Evolutionary conservation across 1,139 yeast genomes (phyloP), one percentile per base, ranked within the genome.

Genomic region (Yamadazyma siamensis): DNA sequence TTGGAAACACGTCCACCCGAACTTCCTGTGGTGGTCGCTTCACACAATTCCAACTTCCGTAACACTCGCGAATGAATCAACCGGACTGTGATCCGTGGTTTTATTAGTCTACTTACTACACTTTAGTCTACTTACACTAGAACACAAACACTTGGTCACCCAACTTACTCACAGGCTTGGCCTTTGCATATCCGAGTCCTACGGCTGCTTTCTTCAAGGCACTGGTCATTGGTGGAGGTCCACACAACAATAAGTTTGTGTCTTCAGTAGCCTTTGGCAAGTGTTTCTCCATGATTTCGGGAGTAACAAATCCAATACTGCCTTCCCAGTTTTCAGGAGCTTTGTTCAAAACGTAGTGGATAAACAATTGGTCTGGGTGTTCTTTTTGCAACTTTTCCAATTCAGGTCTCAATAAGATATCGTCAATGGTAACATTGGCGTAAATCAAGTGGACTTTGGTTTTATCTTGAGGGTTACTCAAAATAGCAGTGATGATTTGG

Each of bases 111-210:
- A 14, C 12, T 12, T 13, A 4, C 12, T 23, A 23, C 6, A 12
- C 7, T 11, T 15, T 8, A 25, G n/a, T 13, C 9, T 8, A 8
- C 4, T 16, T n/a, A n/a, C n/a, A 18, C 16, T 43, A 44, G 20
- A 44, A 44, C 3, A 43, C 47, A 63, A 91, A 91, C 20, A 89
- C 85, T 63, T 88, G 95, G 62, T 94, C 97, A 35, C 88, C 95
- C 52, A 86, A 74, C 65, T 88, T 88, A 31, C 95, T 82, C 21
- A 89, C 88, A 4, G 96, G 94, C 61, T 79, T 83, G 36, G 96
- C 89, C 74, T 87, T 88, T 33, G 75, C 75, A 61, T 65, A 94
- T 13, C 96, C 97, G 46, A 89, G 71, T 14, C 69, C 65, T 30
- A 71, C 73, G 22, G 95, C 88, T 31, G 84, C 85, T 68, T 82